Base-by-base conservation (phyloP, 129 eudicot species). In the Helichrysum umbraculigerum region DNA sequence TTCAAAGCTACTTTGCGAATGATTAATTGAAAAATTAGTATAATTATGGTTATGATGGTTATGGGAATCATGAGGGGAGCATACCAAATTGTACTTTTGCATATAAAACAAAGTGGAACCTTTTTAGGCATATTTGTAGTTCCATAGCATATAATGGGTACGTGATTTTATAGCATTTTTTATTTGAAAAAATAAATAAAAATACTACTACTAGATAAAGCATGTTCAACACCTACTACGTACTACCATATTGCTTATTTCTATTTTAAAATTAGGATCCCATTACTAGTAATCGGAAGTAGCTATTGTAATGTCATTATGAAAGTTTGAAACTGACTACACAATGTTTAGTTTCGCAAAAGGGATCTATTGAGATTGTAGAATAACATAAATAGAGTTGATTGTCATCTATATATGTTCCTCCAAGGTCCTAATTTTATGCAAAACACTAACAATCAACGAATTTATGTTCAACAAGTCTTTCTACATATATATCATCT, bases 91-190 rank as follows among this genome's bases (percentile, higher is more conserved):
- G 73, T 79, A 79, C 83, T 72, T 25, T 79, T 65, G 78, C 73
- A 52, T 70, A 79, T 79, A 72, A 79, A 79, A 57, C 72, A 72
- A 52, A 79, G 72, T 79, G 68, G 83, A 79, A 79, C 74, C 78
- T 79, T 72, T 72, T 56, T 73, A 73, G 83, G 74, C 79, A 67
- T 52, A 66, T 66, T 71, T 65, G 68, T 79, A 79, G 83, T 79
- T 72, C 57, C 83, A 22, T 71, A 79, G 78, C 9, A 72, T 64
- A 72, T 66, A 51, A 64, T 72, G 41, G 72, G 37, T 2, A 22
- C 22, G 19, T 64, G 19, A 32, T 32, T 30, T 41, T 28, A 62
- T 14, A 6, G 28, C 19, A 60, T n/a, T 25, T 29, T n/a, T 22
- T 60, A 60, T 10, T 58, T 25, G 47, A 41, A 39, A 8, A 39